phyloP scores from a whole-genome alignment of 1,139 yeast genomes.

The Taphrina pruni region DNA sequence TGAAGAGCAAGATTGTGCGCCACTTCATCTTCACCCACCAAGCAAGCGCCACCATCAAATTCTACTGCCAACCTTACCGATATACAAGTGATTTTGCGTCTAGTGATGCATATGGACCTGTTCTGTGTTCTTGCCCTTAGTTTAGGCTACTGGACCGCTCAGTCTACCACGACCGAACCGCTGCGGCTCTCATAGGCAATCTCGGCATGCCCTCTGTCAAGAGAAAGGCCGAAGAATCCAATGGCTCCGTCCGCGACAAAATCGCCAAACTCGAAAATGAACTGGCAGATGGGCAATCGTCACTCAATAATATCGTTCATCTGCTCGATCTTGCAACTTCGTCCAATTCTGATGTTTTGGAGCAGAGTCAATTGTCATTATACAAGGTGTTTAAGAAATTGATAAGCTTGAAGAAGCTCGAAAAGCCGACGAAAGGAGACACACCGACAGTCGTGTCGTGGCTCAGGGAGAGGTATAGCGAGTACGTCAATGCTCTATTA shows the following conservation, averaged over 20 bases:
- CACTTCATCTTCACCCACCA: background rate
- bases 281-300: conserved; percentile 30
- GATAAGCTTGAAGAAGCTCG: conserved; percentile 28
- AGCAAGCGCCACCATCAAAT: conserved; percentile 10
- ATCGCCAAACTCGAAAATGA: conserved; percentile 18
- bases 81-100: no score
- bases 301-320: conserved; percentile 37
- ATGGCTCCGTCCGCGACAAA: conserved; percentile 15
- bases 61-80: background rate
- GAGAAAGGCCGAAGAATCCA: conserved; percentile 17
- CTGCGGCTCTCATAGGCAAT: no score
- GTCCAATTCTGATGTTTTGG: conserved; percentile 8
- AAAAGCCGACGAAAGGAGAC: conserved; percentile 35
- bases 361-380: conserved; percentile 32
- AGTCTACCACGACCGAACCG: no score
- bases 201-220: conserved; percentile 5
- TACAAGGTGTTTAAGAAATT: conserved; percentile 35
- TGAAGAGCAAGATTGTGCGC: background rate
- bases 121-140: no score
- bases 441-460: conserved; percentile 55
- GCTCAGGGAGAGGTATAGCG: conserved; percentile 66
- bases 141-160: no score
- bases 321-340: conserved; percentile 34
- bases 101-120: no score
- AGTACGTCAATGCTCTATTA: conserved; percentile 59